Conservation (phyloP, 2,329 filamentous ascomycete genomes). For the Colletotrichum sp. region DNA sequence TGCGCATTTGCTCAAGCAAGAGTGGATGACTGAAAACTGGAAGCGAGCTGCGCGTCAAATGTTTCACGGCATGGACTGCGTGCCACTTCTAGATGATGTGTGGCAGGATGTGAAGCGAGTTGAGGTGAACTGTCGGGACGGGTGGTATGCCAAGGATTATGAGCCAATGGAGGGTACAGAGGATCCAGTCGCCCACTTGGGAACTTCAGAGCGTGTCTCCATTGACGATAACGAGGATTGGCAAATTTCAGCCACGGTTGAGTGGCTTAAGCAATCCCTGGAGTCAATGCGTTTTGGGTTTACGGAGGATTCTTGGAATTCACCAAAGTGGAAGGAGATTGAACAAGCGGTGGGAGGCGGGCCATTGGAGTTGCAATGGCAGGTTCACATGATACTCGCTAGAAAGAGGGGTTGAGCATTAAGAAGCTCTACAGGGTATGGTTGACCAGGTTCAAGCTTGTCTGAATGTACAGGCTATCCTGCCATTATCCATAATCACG, state of each 20-base stretch:
- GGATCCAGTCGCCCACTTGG: neutral
- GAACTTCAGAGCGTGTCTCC: neutral
- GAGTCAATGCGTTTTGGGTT: conserved; percentile 9
- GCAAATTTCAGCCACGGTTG: neutral
- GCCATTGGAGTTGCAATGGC: neutral
- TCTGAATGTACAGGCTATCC: neutral
- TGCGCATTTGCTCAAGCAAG: neutral
- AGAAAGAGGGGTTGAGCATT: neutral
- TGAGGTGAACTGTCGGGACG: neutral
- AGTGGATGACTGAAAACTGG: neutral
- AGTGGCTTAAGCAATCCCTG: conserved; percentile 11
- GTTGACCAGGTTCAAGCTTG: neutral
- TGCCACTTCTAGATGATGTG: neutral
- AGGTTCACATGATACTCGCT: conserved; percentile 8
- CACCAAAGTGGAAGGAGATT: neutral
- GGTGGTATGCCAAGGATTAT: conserved; percentile 2
- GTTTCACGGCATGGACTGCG: conserved; percentile 7
- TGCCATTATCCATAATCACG: neutral
- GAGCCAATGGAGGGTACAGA: neutral
- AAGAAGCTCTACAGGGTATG: neutral
- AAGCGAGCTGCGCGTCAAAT: conserved; percentile 6
- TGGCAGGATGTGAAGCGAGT: conserved; percentile 5
- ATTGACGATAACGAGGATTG: neutral
- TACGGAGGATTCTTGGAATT: neutral
- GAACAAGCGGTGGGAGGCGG: neutral